Base-by-base conservation (phyloP, 2,329 filamentous ascomycete species). In the Ascochyta viciae-villosae region DNA sequence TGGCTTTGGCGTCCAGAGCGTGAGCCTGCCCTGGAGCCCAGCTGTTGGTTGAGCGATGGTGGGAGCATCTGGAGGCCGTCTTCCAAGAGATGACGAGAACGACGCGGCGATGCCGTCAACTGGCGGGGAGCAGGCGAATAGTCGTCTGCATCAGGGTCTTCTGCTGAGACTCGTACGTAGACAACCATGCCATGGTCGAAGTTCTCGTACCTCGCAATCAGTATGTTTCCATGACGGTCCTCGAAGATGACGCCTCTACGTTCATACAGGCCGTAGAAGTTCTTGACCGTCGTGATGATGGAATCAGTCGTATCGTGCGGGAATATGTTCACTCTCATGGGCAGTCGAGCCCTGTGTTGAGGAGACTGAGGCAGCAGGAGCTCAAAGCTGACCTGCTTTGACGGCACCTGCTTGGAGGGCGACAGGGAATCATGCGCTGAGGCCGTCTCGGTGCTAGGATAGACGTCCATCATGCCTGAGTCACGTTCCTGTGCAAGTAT, bases 231-330 rank as follows among this genome's bases (percentile, higher is more conserved):
- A 68, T 89, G 82, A 62, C 91, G 87, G 76, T 98, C 94, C 78
- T 98, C 94, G 72, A 99, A 98, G 79, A 92, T 96, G 72, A 99
- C 89, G 64, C 95, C 93, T 74, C 89, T 67, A 27, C 78, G 88
- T 63, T 94, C 91, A 76, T 97, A 97, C 65, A 99, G 85, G 58
- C 95, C 95, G 74, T 96, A 98, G 80, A 98, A 98, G 82, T 97
- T 98, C 84, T 96, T 98, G 72, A 98, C 94, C 1, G 95, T 98
- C 13, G 92, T 95, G 62, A 98, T 91, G 79, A 99, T 99, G 33
- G 93, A 97, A 74, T 98, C 94, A 22, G 94, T 98, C 48, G 91
- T 93, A 81, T 99, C 95, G 77, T 98, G 93, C 42, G 91, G 91
- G 72, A 89, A 96, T 66, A 99, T 97, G 71, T 96, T 90, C 50